Evolutionary conservation across 345 rosid species (phyloP), one percentile per base, ranked within the genome.

Genomic region (Eutrema heterophyllum): DNA sequence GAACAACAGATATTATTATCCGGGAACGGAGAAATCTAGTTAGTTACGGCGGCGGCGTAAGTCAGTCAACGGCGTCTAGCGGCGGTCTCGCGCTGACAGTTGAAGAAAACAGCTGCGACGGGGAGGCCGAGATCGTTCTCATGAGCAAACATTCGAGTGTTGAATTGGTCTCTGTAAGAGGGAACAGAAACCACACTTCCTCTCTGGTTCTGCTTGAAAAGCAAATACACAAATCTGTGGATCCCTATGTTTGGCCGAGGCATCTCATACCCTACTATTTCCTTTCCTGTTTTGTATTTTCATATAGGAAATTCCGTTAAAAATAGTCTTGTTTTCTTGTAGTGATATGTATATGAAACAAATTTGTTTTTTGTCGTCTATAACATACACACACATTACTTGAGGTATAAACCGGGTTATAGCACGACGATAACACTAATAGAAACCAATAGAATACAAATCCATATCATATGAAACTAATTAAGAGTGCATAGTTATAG

Each of bases 231-330:
- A 52, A 84, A 94, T 81, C 98, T 84, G 74, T 94, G 98, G 35
- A 94, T 94, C 66, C 98, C 98, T 71, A 94, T 94, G 83, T 82
- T 91, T 35, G 98, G 98, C 85, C 85, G 77, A n/a, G 97, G 96
- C 83, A 85, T 86, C 77, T 94, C 98, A 71, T 94, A 94, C 77
- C 68, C 84, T 81, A 91, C 82, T 66, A 81, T 68, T 64, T 91
- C 97, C 35, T 77, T 87, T 54, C 97, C 97, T 93, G 82, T 64
- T 21, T n/a, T 66, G 9, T 15, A 4, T 30, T 44, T 41, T 21
- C 14, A 36, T 1, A 21, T 21, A 1, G 24, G 24, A 21, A 21
- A 21, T 21, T 21, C 24, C 24, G 1, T 21, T 21, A 21, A 0
- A 21, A 21, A 21, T 1, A 21, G 24, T 1, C 24, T 21, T 21